Conservation (phyloP, 768 basidiomycete genomes). For the Cystoderma amianthinum region DNA sequence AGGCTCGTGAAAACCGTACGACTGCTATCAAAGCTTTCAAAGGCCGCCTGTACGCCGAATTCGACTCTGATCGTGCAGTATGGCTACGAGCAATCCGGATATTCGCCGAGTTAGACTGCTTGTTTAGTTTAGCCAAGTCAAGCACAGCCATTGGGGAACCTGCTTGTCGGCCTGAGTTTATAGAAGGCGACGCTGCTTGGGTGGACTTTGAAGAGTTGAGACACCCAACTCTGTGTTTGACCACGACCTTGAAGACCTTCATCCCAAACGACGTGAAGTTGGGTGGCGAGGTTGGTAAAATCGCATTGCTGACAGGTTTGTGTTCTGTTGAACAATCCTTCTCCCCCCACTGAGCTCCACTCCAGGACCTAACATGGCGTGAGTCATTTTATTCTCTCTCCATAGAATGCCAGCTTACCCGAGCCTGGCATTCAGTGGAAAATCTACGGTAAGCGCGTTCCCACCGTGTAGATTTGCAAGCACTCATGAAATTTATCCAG, state of each 20-base stretch:
- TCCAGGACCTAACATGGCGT: conserved; percentile 86
- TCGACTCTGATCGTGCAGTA: conserved; percentile 70
- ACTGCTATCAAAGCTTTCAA: conserved; percentile 81
- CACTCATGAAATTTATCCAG: conserved; percentile 18
- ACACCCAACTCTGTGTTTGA: conserved; percentile 79
- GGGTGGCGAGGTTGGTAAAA: conserved; percentile 67
- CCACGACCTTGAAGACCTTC: conserved; percentile 59
- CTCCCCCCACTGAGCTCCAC: conserved; percentile 1
- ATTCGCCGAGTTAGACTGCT: conserved; percentile 93
- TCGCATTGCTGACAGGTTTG: conserved; percentile 81
- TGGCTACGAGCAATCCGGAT: conserved; percentile 85
- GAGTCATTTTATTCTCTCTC: conserved; percentile 18
- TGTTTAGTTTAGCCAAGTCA: conserved; percentile 86
- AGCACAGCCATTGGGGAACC: conserved; percentile 91
- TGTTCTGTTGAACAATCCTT: background rate
- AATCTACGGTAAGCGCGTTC: conserved; percentile 25
- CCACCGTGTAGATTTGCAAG: background rate
- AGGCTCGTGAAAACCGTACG: conserved; percentile 85
- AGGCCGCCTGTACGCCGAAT: conserved; percentile 69
- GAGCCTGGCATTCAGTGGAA: conserved; percentile 16
- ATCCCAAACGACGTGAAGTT: conserved; percentile 92
- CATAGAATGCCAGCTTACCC: conserved; percentile 4
- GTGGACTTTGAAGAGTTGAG: conserved; percentile 86
- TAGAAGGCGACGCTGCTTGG: conserved; percentile 73
- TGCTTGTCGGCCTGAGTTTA: conserved; percentile 84